Evolutionary conservation across 148 eudicot species (phyloP).

Genomic region (Chenopodium album): DNA sequence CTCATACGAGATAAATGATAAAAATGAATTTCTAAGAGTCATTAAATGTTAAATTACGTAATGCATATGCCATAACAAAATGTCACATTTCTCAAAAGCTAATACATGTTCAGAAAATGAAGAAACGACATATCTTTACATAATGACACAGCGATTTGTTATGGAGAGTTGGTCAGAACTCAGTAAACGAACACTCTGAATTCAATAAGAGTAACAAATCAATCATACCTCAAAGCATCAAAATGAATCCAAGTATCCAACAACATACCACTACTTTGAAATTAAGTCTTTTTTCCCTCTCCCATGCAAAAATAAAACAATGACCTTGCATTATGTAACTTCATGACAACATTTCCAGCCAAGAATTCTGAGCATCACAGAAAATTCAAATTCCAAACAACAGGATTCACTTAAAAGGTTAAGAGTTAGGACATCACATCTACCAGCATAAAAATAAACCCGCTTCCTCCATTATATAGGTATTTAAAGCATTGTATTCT

Average conservation of each 20-base stretch:
- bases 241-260: background rate
- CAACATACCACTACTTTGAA: background rate
- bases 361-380: background rate
- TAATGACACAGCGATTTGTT: background rate
- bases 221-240: background rate
- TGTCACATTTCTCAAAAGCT: background rate
- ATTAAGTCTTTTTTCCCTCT: background rate
- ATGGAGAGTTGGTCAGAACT: background rate
- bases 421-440: background rate
- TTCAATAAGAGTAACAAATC: background rate
- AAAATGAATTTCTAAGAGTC: background rate
- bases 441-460: background rate
- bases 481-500: background rate
- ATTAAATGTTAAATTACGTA: background rate
- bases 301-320: background rate
- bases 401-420: background rate
- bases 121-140: background rate
- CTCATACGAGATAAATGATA: background rate
- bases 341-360: background rate
- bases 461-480: background rate
- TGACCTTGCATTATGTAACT: background rate
- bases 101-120: background rate
- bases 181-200: background rate
- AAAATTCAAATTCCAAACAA: background rate
- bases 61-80: background rate